Conservation (phyloP, 352 stramenopile species). For the Pythium folliculosum region DNA sequence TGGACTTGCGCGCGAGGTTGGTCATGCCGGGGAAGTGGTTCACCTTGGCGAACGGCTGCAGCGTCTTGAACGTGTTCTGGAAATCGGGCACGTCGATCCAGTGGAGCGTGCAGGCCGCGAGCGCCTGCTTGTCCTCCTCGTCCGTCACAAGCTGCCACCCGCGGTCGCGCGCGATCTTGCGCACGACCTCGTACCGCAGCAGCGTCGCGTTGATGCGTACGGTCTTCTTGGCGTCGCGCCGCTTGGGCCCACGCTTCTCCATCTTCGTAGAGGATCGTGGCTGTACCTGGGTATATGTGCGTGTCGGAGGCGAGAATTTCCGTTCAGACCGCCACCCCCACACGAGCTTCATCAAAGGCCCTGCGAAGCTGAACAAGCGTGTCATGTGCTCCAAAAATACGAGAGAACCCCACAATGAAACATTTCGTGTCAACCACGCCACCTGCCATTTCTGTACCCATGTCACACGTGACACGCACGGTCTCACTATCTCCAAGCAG, state of each 20-base stretch:
- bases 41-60: conserved; percentile 93
- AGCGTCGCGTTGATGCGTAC: conserved; percentile 78
- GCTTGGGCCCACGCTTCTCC: conserved; percentile 29
- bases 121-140: conserved; percentile 63
- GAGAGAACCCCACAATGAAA: neutral
- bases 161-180: conserved; percentile 71
- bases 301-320: no score
- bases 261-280: neutral
- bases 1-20: conserved; percentile 93
- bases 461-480: conserved; percentile 12
- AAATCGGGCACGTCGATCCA: conserved; percentile 96
- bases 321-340: no score
- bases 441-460: conserved; percentile 8
- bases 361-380: neutral
- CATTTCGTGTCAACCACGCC: conserved; percentile 1
- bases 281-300: neutral
- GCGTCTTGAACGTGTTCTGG: conserved; percentile 82
- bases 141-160: conserved; percentile 78
- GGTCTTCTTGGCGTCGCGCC: conserved; percentile 40
- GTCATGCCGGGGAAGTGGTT: conserved; percentile 97
- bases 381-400: conserved; percentile 16
- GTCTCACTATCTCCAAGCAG: conserved; percentile 3
- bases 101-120: conserved; percentile 89
- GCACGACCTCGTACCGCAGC: conserved; percentile 82
- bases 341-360: no score